Conservation (phyloP, 2,329 filamentous ascomycete species). For the Capronia epimyces region DNA sequence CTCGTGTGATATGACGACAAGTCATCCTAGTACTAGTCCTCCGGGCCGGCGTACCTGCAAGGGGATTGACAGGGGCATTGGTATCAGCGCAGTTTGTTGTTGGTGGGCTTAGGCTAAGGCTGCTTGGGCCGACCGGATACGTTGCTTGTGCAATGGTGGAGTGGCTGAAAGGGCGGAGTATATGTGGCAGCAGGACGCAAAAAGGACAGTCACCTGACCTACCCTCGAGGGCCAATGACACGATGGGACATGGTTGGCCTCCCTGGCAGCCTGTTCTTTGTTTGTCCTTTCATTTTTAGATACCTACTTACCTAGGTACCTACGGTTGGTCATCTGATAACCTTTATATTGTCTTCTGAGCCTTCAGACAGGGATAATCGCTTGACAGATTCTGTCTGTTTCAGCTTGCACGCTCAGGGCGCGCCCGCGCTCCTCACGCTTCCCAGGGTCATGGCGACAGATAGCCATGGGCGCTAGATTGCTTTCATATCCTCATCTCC, state of each 20-base stretch:
- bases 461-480: neutral
- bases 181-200: too few relatives aligned
- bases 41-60: neutral
- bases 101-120: too few relatives aligned
- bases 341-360: too few relatives aligned
- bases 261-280: slow-evolving; percentile 6
- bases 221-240: too few relatives aligned
- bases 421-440: neutral
- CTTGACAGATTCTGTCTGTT: neutral
- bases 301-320: too few relatives aligned
- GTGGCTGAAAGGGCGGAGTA: neutral
- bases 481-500: neutral
- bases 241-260: too few relatives aligned
- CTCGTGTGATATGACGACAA: slow-evolving; percentile 26
- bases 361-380: neutral
- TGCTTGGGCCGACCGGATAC: too few relatives aligned
- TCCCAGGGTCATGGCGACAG: neutral
- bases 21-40: neutral
- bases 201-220: neutral
- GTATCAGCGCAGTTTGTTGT: neutral
- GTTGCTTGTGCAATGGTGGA: too few relatives aligned
- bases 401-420: neutral
- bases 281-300: too few relatives aligned
- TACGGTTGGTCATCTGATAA: too few relatives aligned
- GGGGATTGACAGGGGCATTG: slow-evolving; percentile 4